Evolutionary conservation across 768 basidiomycete genomes (phyloP).

Genomic region (Agrocybe pediades): DNA sequence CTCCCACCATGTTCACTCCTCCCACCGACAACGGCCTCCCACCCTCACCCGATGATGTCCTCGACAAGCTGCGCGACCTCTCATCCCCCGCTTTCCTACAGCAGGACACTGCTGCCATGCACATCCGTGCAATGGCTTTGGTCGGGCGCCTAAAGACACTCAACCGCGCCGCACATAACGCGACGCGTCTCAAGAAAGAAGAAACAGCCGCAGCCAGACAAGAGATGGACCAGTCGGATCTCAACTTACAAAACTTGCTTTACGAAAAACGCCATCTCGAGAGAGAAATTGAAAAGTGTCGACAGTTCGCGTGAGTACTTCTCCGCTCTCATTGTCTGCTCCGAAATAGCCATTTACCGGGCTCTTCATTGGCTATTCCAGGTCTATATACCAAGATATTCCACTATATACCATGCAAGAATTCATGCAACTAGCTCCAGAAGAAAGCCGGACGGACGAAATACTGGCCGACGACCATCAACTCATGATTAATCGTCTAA

Average conservation of each 20-base stretch:
- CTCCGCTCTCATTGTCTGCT: background rate
- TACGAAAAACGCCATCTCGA: slow-evolving; percentile 91
- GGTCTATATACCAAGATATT: slow-evolving; percentile 88
- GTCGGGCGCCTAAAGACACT: slow-evolving; percentile 79
- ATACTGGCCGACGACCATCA: slow-evolving; percentile 74
- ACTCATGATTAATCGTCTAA: slow-evolving; percentile 84
- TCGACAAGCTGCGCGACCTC: slow-evolving; percentile 66
- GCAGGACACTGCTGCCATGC: slow-evolving; percentile 51
- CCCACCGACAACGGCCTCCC: slow-evolving; percentile 12
- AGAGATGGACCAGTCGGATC: slow-evolving; percentile 89
- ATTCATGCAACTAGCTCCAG: slow-evolving; percentile 69
- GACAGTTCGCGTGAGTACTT: slow-evolving; percentile 80
- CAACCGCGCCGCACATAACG: slow-evolving; percentile 72
- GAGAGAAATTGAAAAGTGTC: slow-evolving; percentile 90
- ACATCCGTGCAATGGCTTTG: slow-evolving; percentile 73
- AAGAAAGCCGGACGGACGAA: slow-evolving; percentile 60
- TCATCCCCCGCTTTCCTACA: slow-evolving; percentile 45
- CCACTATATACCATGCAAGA: slow-evolving; percentile 72
- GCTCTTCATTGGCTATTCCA: slow-evolving; percentile 26
- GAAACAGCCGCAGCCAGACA: slow-evolving; percentile 77
- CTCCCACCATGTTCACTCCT: slow-evolving; percentile 10
- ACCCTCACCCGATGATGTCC: slow-evolving; percentile 44
- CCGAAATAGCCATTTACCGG: background rate
- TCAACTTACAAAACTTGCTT: slow-evolving; percentile 82
- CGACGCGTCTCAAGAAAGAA: slow-evolving; percentile 68